These are phyloP conservation scores for Solanum hybrid DNA, from an alignment of 305 asterid species.

Conservation along the genomic window DNA sequence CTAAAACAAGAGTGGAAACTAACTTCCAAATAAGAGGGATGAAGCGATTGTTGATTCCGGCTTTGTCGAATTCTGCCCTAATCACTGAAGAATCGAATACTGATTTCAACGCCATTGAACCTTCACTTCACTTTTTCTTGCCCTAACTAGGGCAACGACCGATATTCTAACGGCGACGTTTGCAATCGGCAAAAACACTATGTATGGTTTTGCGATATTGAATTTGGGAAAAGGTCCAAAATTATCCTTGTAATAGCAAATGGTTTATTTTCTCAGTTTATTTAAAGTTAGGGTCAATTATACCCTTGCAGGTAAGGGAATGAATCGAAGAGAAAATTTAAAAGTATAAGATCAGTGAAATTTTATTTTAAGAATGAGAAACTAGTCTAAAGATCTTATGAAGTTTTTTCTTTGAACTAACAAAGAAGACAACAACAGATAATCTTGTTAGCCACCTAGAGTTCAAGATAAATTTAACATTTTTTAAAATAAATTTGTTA, in stretches of 20 bases:
- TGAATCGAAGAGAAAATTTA: no score
- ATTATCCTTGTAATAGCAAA: neutral
- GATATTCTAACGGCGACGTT: neutral
- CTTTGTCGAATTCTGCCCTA: conserved; percentile 55
- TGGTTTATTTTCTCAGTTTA: no score
- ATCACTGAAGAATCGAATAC: conserved; percentile 58
- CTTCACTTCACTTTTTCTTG: neutral
- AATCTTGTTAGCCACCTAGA: no score
- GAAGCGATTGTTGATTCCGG: conserved; percentile 61
- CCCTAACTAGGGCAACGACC: neutral
- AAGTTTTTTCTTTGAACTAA: neutral
- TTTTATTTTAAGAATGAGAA: neutral
- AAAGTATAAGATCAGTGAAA: no score
- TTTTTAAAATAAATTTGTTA: no score
- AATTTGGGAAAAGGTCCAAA: neutral
- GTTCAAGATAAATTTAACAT: neutral
- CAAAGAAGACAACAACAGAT: neutral
- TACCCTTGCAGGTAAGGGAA: no score
- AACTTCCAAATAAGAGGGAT: conserved; percentile 83
- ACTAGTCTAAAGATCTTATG: no score
- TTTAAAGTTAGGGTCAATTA: no score
- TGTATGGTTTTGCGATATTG: neutral
- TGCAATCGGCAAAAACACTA: neutral
- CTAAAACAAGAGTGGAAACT: neutral
- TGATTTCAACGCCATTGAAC: conserved; percentile 48